phyloP scores from a whole-genome alignment of 2,329 filamentous ascomycete genomes.

The Fragosphaeria purpurea region DNA sequence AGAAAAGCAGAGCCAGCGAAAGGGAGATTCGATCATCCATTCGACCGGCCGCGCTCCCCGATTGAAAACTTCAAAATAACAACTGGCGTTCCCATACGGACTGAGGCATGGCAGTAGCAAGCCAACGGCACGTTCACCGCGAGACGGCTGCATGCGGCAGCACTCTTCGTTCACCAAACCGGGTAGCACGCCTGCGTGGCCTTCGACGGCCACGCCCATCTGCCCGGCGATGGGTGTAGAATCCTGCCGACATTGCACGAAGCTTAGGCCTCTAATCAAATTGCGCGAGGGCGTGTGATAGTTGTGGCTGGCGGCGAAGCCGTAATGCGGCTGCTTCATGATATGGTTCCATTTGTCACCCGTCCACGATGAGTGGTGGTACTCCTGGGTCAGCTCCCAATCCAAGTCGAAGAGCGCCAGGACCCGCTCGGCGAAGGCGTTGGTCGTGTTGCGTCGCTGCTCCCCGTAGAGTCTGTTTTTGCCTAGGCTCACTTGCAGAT shows the following conservation, averaged over 20 bases:
- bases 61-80: slow-evolving; percentile 35
- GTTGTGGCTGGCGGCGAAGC: slow-evolving; percentile 49
- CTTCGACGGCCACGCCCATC: slow-evolving; percentile 44
- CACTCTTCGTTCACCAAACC: slow-evolving; percentile 42
- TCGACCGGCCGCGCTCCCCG: slow-evolving; percentile 22
- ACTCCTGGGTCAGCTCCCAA: slow-evolving; percentile 37
- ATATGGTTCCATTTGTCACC: slow-evolving; percentile 48
- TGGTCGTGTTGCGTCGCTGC: slow-evolving; percentile 48
- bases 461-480: slow-evolving; percentile 43
- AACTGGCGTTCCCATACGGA: slow-evolving; percentile 10
- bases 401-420: slow-evolving; percentile 41
- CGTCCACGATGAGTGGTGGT: slow-evolving; percentile 26
- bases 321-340: slow-evolving; percentile 35
- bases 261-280: slow-evolving; percentile 42
- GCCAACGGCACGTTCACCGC: slow-evolving; percentile 18
- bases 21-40: slow-evolving; percentile 28
- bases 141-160: slow-evolving; percentile 35
- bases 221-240: slow-evolving; percentile 40
- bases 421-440: slow-evolving; percentile 34
- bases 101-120: neutral
- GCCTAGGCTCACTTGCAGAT: slow-evolving; percentile 23
- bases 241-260: slow-evolving; percentile 38
- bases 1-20: too few species aligned
- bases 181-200: slow-evolving; percentile 21
- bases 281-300: slow-evolving; percentile 46